Evolutionary conservation across 164 flowering plant genomes (phyloP).

Genomic region (Macadamia tetraphylla): DNA sequence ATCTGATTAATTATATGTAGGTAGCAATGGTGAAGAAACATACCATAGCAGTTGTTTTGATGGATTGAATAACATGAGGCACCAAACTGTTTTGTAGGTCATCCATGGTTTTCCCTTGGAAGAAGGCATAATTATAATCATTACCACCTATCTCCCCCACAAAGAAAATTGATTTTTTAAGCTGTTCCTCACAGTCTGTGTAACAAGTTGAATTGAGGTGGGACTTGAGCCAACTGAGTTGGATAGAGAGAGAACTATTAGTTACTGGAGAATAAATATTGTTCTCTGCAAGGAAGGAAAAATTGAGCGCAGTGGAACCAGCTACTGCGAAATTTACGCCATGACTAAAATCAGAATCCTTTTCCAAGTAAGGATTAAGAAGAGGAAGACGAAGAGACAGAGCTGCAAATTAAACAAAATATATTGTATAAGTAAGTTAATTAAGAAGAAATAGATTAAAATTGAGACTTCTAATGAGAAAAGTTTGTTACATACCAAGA

Average conservation of each 20-base stretch:
- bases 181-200: constrained; percentile 4
- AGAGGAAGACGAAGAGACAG: constrained; percentile 12
- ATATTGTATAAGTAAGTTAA: too few species aligned
- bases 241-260: constrained; percentile 7
- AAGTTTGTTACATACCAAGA: too few species aligned
- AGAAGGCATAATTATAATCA: constrained; percentile 17
- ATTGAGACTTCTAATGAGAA: too few species aligned
- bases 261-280: too few species aligned
- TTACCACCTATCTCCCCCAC: constrained; percentile 20
- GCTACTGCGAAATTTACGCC: constrained; percentile 21
- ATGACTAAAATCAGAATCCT: background rate
- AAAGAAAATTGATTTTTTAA: constrained; percentile 5
- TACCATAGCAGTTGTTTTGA: constrained; percentile 4
- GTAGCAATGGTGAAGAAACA: background rate
- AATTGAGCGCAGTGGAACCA: constrained; percentile 13
- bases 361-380: constrained; percentile 11
- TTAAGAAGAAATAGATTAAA: too few species aligned
- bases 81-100: constrained; percentile 3
- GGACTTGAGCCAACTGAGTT: constrained; percentile 14
- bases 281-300: background rate
- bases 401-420: background rate
- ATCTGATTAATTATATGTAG: too few species aligned
- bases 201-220: constrained; percentile 1
- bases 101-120: constrained; percentile 7
- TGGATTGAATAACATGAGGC: constrained; percentile 11